Evolutionary conservation across 192 early-diverging fungal genomes (phyloP).

Genomic region (Podila epigama): DNA sequence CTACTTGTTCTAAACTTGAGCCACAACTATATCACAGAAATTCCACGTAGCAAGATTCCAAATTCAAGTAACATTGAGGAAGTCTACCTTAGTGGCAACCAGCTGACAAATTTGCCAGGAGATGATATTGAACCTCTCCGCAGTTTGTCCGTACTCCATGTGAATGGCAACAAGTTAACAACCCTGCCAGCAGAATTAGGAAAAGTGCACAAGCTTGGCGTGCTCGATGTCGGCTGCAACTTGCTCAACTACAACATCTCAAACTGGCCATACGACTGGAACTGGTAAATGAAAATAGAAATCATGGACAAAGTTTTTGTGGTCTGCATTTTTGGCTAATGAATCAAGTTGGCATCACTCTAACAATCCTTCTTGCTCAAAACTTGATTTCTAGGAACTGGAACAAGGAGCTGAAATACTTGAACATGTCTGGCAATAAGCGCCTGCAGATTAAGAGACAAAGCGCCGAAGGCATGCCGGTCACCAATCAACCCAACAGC

Average conservation of each 20-base stretch:
- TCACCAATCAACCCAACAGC: constrained; percentile 52
- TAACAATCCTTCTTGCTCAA: not conserved
- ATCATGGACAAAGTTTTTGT: not conserved
- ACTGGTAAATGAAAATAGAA: constrained; percentile 66
- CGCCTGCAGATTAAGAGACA: constrained; percentile 84
- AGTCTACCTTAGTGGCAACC: constrained; percentile 85
- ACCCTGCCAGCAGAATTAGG: constrained; percentile 90
- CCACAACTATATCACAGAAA: constrained; percentile 83
- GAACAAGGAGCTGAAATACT: constrained; percentile 87
- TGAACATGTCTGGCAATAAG: constrained; percentile 92
- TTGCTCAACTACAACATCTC: constrained; percentile 91
- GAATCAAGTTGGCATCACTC: no score
- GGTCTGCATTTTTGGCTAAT: no score
- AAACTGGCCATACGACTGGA: constrained; percentile 97
- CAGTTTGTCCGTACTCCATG: constrained; percentile 73
- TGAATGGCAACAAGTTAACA: constrained; percentile 91
- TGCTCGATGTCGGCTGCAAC: constrained; percentile 88
- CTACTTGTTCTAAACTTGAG: constrained; percentile 80
- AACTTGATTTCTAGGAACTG: constrained; percentile 65
- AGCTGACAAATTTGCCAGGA: constrained; percentile 81
- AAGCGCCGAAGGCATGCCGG: constrained; percentile 52
- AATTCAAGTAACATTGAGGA: constrained; percentile 73
- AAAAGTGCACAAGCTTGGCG: constrained; percentile 78
- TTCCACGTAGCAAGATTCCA: constrained; percentile 78
- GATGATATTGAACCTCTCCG: constrained; percentile 83